A percentile compares a stretch with the other conserved stretches of the same genome.
phyloP scores from a whole-genome alignment of 148 eudicot species.

The Vaccinium darrowii region DNA sequence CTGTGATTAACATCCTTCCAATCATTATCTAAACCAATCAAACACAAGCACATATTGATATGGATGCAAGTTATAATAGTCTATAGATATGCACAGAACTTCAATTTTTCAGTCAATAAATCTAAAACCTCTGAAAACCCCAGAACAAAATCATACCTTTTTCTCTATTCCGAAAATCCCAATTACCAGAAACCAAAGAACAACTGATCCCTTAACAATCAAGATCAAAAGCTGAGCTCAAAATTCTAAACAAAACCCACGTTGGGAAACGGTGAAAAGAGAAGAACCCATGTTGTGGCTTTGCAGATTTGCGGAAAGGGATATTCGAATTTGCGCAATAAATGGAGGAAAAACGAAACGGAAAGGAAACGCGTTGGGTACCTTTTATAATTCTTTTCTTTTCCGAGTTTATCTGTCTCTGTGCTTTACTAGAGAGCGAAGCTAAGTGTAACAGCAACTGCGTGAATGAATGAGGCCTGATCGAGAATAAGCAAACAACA shows the following conservation, averaged over 20 bases:
- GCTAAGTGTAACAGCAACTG: slow-evolving; percentile 17
- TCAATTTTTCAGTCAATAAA: neutral
- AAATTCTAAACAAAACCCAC: slow-evolving; percentile 15
- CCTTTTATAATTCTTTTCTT: neutral
- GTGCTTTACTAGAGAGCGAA: slow-evolving; percentile 31
- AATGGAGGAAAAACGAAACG: slow-evolving; percentile 17
- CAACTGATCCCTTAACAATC: neutral
- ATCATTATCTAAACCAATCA: neutral
- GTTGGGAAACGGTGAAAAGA: slow-evolving; percentile 5
- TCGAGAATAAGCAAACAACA: slow-evolving; percentile 7
- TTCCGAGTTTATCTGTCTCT: neutral
- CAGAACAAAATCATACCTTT: slow-evolving; percentile 16
- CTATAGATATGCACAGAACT: neutral
- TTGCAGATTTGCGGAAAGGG: neutral
- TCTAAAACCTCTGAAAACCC: slow-evolving; percentile 3
- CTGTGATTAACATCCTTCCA: neutral
- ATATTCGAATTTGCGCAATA: neutral
- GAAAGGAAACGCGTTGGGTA: slow-evolving; percentile 20
- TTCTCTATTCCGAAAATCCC: neutral
- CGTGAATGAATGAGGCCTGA: slow-evolving; percentile 15
- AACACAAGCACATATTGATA: neutral
- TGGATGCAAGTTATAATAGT: neutral
- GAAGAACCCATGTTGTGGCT: slow-evolving; percentile 3
- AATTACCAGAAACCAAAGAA: neutral
- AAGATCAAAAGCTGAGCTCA: neutral